Percentiles rank a stretch among this genome's conserved stretches.
These are phyloP conservation scores for Coemansia biformis DNA, from an alignment of 192 early-diverging fungal genomes.

Conservation along the genomic window DNA sequence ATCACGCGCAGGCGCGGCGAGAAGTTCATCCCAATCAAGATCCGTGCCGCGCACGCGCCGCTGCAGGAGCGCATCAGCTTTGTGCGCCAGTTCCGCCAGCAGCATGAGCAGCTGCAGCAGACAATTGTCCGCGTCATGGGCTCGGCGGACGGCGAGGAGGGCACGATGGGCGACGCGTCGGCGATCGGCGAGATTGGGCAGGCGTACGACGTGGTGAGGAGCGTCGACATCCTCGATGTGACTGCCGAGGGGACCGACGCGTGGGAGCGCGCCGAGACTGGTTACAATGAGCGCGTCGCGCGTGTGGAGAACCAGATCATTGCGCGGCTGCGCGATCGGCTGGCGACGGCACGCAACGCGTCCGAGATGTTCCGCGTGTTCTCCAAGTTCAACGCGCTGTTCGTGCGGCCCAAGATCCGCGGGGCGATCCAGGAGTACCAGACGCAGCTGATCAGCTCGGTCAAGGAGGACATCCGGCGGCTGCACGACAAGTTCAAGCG, in stretches of 20 bases:
- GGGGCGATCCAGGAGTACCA: constrained; percentile 99
- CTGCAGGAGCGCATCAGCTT: constrained; percentile 92
- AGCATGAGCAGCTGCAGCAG: constrained; percentile 96
- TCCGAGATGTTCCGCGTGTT: constrained; percentile 99
- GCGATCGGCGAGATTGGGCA: constrained; percentile 82
- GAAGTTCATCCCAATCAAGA: constrained; percentile 94
- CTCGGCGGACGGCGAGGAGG: constrained; percentile 43
- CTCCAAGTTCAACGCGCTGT: constrained; percentile 99
- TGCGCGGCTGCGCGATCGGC: constrained; percentile 80
- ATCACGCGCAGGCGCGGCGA: constrained; percentile 87
- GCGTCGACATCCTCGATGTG: constrained; percentile 92
- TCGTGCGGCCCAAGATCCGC: constrained; percentile 98
- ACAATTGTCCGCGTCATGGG: constrained; percentile 93
- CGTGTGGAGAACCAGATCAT: constrained; percentile 99
- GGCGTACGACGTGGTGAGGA: constrained; percentile 89
- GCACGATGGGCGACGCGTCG: constrained; percentile 57
- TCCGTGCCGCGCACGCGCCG: constrained; percentile 82
- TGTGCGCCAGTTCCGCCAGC: constrained; percentile 86
- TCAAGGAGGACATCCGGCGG: constrained; percentile 95
- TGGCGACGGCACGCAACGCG: constrained; percentile 93
- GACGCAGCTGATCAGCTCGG: constrained; percentile 92
- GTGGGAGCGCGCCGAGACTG: constrained; percentile 85
- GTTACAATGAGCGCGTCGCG: constrained; percentile 92
- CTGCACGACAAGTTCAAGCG: constrained; percentile 95
- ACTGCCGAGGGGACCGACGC: constrained; percentile 86